Conservation (phyloP, 2,329 filamentous ascomycete genomes). For the Camptophora hylomeconis region DNA sequence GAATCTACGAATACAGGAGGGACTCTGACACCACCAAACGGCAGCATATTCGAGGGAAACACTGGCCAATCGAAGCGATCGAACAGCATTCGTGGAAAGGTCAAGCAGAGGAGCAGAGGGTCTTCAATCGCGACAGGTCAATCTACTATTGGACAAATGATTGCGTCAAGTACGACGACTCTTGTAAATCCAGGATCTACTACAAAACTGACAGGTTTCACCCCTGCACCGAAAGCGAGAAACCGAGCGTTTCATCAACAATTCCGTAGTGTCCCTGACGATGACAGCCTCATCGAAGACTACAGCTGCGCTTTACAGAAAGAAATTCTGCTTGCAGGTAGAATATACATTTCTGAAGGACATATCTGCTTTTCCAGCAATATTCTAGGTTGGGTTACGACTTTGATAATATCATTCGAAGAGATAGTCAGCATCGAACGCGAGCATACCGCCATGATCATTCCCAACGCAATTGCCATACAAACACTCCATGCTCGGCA, state of each 20-base stretch:
- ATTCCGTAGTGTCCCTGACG: conserved; percentile 93
- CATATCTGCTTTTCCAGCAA: conserved; percentile 99
- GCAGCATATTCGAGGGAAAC: conserved; percentile 54
- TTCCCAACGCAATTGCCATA: conserved; percentile 95
- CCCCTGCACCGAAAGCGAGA: conserved; percentile 87
- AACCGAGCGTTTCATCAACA: conserved; percentile 89
- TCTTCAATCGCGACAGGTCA: conserved; percentile 59
- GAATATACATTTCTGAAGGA: conserved; percentile 91
- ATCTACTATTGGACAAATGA: conserved; percentile 57
- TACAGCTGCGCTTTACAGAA: conserved; percentile 94
- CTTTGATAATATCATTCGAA: conserved; percentile 93
- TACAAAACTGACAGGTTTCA: conserved; percentile 82
- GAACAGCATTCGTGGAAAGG: conserved; percentile 54
- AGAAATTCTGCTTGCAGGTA: conserved; percentile 86
- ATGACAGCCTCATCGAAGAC: conserved; percentile 96
- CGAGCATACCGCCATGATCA: conserved; percentile 84
- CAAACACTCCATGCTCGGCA: conserved; percentile 92
- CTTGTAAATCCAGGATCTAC: conserved; percentile 50
- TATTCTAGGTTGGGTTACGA: conserved; percentile 95
- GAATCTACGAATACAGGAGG: conserved; percentile 34
- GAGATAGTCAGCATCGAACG: conserved; percentile 96
- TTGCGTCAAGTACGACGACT: conserved; percentile 56
- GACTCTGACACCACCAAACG: conserved; percentile 48
- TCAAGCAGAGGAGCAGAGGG: conserved; percentile 59
- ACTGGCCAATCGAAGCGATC: conserved; percentile 43